Evolutionary conservation across 106 monocot species (phyloP), one percentile per base, ranked within the genome.

Genomic region (Apostasia ramifera): DNA sequence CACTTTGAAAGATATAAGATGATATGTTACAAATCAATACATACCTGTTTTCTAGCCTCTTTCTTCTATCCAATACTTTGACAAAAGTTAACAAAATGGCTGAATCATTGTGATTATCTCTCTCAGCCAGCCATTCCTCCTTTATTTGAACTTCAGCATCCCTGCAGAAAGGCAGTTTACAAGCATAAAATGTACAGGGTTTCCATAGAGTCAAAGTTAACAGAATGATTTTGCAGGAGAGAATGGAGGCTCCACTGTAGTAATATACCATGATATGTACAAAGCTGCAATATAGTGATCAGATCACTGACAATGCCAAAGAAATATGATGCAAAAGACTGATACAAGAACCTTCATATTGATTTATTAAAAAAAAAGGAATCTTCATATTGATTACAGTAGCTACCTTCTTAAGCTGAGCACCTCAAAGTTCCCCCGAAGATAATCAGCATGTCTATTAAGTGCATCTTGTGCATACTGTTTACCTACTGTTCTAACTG

Each of bases 381-480:
- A 45, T 45, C n/a, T 11, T 43, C 62, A 63, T 65, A 49, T 26
- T 65, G 68, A 44, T 55, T 3, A 42, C 8, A 47, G 57, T 14
- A 54, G 4, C 42, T 81, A 97, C 97, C 97, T 97, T 57, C 89
- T 82, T 44, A 97, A 70, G 70, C 89, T 79, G 66, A 97, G 92
- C 49, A 97, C 89, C 60, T 89, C 61, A 71, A 87, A 84, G 74
- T 92, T 92, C 70, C 62, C 86, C 72, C 97, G 63, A 64, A 97
- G 61, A 79, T 85, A 85, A 81, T 98, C 98, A 74, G 84, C 92
- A 82, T 98, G 71, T 49, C 80, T 89, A 2, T 71, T 90, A 51
- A 98, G 90, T 65, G 90, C 90, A 81, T 98, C 81, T 70, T 98
- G 98, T 12, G 84, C 92, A 80, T 93, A 98, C 64, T 83, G 76